These are phyloP conservation scores for Rubus parviflorus DNA, from an alignment of 306 rosid species.

Conservation along the genomic window DNA sequence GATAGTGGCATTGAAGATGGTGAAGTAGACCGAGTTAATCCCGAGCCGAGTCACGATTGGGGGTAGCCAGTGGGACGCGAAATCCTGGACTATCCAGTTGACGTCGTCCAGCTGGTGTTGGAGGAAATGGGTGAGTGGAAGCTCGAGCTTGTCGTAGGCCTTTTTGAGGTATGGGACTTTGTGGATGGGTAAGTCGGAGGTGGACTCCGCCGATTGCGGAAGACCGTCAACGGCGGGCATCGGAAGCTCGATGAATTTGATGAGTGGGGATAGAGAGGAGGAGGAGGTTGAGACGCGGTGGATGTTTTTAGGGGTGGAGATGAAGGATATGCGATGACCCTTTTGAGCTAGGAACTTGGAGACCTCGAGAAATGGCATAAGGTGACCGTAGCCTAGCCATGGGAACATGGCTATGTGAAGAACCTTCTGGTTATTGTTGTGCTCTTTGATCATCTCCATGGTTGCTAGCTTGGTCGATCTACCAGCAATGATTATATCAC, in stretches of 20 bases:
- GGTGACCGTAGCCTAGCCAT: constrained; percentile 33
- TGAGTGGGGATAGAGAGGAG: background rate
- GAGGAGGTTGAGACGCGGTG: constrained; percentile 1
- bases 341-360: constrained; percentile 31
- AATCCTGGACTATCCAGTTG: constrained; percentile 28
- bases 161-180: constrained; percentile 23
- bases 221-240: constrained; percentile 18
- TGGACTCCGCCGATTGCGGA: constrained; percentile 25
- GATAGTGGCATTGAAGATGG: background rate
- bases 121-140: background rate
- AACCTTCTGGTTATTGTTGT: too few species aligned
- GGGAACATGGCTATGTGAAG: constrained; percentile 30
- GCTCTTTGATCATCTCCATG: too few species aligned
- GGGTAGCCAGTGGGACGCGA: constrained; percentile 13
- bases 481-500: too few species aligned
- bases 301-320: constrained; percentile 27
- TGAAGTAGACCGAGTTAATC: constrained; percentile 6
- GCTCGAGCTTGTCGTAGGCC: constrained; percentile 29
- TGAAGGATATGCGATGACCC: constrained; percentile 25
- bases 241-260: constrained; percentile 22
- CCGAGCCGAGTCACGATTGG: constrained; percentile 3
- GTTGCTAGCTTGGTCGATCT: too few species aligned
- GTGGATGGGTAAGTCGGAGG: constrained; percentile 21
- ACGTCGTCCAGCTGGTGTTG: background rate
- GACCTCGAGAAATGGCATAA: constrained; percentile 23